Conservation (phyloP, 106 monocot species). For the Agapanthus africanus region DNA sequence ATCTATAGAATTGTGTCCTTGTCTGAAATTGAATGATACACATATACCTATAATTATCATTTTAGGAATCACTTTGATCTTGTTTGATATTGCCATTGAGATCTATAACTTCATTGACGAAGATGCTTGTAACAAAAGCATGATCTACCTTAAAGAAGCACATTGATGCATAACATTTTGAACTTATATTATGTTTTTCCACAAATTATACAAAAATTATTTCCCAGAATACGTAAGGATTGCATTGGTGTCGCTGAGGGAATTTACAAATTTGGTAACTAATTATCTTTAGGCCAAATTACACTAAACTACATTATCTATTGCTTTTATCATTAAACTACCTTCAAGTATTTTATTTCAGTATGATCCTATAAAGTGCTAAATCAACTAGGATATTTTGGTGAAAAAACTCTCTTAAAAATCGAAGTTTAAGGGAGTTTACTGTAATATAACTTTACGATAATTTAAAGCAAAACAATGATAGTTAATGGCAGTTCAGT, state of each 20-base stretch:
- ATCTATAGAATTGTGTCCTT: background rate
- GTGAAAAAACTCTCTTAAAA: too few species aligned
- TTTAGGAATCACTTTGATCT: background rate
- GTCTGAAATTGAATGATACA: background rate
- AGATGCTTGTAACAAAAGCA: background rate
- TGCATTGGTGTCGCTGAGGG: background rate
- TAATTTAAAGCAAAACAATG: too few species aligned
- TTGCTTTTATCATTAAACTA: too few species aligned
- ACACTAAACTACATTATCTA: too few species aligned
- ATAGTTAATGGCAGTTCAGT: too few species aligned
- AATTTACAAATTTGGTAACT: background rate
- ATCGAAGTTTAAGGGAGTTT: too few species aligned
- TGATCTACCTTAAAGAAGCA: background rate
- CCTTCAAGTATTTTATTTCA: too few species aligned
- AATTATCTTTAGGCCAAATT: background rate
- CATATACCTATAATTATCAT: background rate
- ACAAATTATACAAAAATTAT: background rate
- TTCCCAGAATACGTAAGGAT: background rate
- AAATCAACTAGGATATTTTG: too few species aligned
- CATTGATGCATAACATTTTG: background rate
- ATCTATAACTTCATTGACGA: background rate
- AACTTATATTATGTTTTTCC: background rate
- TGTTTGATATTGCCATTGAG: background rate
- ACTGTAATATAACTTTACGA: too few species aligned
- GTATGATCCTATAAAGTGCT: too few species aligned